Evolutionary conservation across 2,329 filamentous ascomycete species (phyloP), one percentile per base, ranked within the genome.

Genomic region (Pezicula carpinea): DNA sequence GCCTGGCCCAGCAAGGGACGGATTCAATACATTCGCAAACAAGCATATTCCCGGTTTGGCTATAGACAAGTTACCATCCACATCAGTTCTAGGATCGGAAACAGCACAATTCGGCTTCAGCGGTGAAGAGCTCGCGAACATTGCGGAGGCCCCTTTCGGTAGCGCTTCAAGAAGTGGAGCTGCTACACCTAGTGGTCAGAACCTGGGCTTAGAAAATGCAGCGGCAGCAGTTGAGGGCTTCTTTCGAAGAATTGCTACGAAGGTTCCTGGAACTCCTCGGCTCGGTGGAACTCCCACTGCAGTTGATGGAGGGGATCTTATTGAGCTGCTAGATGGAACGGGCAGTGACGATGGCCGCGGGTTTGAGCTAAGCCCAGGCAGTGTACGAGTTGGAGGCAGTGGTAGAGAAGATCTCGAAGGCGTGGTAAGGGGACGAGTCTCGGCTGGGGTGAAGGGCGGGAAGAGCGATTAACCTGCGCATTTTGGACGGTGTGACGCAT

Each of bases 201-300:
- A 29, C 26, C 73, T 67, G 3, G 73, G 77, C 1, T 71, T 97
- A 3, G 90, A 96, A 59, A 87, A 91, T 53, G 84, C 95, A 8
- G 90, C 91, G 1, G 86, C 89, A 5, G 85, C 87, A 2, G 83
- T 97, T 23, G 93, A 97, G 68, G 86, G 84, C 1, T 99, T 93
- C 90, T 74, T 97, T 49, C 77, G 91, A 50, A 89, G 89, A 52
- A 83, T 95, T 32, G 89, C 89, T 50, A 73, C 77, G 5, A 84
- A 83, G 60, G 74, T 78, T 4, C 74, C 76, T 1, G 57, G 67
- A 17, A 78, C 76, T n/a, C 76, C 76, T 1, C 65, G 69, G 21
- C 42, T 54, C 17, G 50, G 59, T 64, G 56, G 56, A 61, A 58
- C 73, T 63, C 57, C 61, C 60, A 52, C 69, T 6, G 68, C 69